Base-by-base conservation (phyloP, 352 stramenopile genomes). In the Phytophthora pseudosyringae region DNA sequence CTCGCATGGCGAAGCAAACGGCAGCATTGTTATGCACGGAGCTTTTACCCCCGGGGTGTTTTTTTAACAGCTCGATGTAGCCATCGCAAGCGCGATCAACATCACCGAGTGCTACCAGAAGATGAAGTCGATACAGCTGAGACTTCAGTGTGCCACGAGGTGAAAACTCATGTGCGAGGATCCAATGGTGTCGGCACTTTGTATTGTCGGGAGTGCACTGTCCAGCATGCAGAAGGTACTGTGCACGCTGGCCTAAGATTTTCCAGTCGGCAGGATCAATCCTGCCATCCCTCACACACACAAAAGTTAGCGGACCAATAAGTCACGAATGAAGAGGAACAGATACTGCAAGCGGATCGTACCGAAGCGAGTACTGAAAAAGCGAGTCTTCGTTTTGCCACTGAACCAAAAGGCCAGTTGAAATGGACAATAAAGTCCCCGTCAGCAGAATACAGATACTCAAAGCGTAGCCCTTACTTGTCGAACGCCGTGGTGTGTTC, bases 191-290 rank as follows among this genome's bases (percentile, higher is more conserved):
- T 4, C 21, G 32, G 36, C 70, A 78, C 1, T 35, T 32, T 3
- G 45, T 28, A 12, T 50, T 25, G 32, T 74, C 44, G 4, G 13
- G 29, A 26, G 9, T 15, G 43, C 69, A 71, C 3, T 44, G 50
- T 16, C 38, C 36, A 29, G 32, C 32, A 43, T 36, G 35, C 12
- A 49, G 10, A 10, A 69, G 29, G 18, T 50, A 53, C 6, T 59
- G 31, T 3, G 48, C 62, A 12, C 64, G 52, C 16, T 56, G 57
- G 31, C 78, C 70, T n/a, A 80, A 53, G 8, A 76, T 58, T 28
- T 75, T 71, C 79, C 79, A 88, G 29, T 86, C 79, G 1, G 64
- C 44, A 1, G 71, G 75, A 21, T 88, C 79, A 25, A 64, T 39
- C 9, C 72, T 66, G 40, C 55, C 38, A 35, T 12, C 10, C 10